Evolutionary conservation across 2,329 filamentous ascomycete species (phyloP), one percentile per base, ranked within the genome.

Genomic region (Ceratocystis cacaofunesta): DNA sequence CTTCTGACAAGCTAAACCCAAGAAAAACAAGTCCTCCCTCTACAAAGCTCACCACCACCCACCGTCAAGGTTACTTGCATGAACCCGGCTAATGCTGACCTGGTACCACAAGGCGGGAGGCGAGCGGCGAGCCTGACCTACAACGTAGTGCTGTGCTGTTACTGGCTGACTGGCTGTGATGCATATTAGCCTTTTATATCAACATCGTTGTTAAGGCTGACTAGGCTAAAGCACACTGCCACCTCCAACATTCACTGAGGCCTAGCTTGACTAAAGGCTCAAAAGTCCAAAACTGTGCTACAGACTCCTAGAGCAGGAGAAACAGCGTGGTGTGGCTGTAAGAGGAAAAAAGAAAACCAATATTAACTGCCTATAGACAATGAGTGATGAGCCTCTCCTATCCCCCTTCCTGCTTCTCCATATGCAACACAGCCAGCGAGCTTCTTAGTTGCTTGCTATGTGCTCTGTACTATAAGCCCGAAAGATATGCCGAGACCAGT

Each of bases 401-500:
- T 2, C 0, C 36, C 36, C 12, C 10, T 12, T 15, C 36, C 36
- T 41, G 36, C 36, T 36, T 36, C 36, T 15, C 36, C 36, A 50
- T 25, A 50, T 50, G 48, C 17, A 50, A 50, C n/a, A 10, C 48
- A 10, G 48, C 48, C 19, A 50, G 48, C 48, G 6, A 41, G 36
- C 36, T 41, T 41, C n/a, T 48, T 48, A n/a, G 46, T 22, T 28
- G 12, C 28, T 30, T 57, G 52, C 28, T 30, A 17, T 57, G 52
- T 57, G 52, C 28, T 5, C 25, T 57, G 52, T 30, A 57, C 52
- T 30, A 32, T 57, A 57, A 57, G 52, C 52, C 52, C 52, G 52
- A 57, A 57, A 57, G 52, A 57, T 32, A 57, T 57, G 52, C 52
- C 52, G 52, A 57, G 52, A n/a, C 52, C 52, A 57, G 25, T 30